phyloP scores from a whole-genome alignment of 116 monocot species.

The Cymodocea nodosa region DNA sequence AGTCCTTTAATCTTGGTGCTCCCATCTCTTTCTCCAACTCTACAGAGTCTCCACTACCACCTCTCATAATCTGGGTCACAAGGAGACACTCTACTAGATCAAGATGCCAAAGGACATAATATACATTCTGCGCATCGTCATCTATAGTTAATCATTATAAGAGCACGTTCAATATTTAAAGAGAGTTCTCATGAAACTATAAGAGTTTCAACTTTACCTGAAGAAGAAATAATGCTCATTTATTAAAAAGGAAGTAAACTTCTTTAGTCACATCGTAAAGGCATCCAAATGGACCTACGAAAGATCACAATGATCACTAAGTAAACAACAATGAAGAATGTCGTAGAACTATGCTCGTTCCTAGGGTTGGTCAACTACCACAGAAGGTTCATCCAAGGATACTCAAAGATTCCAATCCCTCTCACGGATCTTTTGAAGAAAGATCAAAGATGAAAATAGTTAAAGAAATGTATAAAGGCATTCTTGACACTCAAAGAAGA shows the following conservation, averaged over 20 bases:
- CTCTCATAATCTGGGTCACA: neutral
- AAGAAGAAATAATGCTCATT: neutral
- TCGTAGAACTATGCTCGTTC: too few relatives aligned
- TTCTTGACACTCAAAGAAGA: neutral
- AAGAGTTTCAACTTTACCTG: too few relatives aligned
- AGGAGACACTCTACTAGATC: too few relatives aligned
- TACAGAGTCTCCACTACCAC: slow-evolving; percentile 4
- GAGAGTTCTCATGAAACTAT: neutral
- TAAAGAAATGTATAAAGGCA: neutral
- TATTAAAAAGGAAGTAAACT: neutral
- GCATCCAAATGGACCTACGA: neutral
- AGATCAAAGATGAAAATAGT: neutral
- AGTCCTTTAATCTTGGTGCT: slow-evolving; percentile 58
- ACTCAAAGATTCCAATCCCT: too few relatives aligned
- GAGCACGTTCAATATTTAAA: neutral
- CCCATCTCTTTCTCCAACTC: neutral
- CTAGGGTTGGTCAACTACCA: too few relatives aligned
- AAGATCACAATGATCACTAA: neutral
- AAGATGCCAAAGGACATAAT: too few relatives aligned
- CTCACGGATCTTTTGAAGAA: too few relatives aligned
- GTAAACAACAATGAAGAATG: neutral
- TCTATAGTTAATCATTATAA: neutral
- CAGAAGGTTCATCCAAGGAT: neutral
- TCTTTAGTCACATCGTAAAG: neutral
- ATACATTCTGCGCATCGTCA: too few relatives aligned